Conservation (phyloP, 768 basidiomycete species). For the Pulveroboletus sp. region DNA sequence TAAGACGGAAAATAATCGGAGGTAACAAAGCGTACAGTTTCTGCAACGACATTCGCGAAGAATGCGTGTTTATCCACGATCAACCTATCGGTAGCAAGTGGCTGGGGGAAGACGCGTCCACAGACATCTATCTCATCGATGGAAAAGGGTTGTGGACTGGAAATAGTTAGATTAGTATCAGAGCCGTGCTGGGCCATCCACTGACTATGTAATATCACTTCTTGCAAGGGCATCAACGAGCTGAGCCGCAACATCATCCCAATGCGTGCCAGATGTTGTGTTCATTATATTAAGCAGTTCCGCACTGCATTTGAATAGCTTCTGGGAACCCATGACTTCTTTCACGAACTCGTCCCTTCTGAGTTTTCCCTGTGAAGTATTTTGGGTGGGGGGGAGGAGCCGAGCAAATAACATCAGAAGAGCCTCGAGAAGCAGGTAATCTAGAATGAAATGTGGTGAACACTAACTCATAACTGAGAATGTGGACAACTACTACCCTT, state of each 20-base stretch:
- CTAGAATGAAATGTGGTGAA: constrained; percentile 28
- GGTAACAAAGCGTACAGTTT: constrained; percentile 11
- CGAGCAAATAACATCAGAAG: constrained; percentile 54
- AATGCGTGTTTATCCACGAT: constrained; percentile 50
- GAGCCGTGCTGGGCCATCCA: constrained; percentile 3
- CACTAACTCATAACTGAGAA: not conserved
- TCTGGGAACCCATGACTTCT: constrained; percentile 43
- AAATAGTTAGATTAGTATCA: constrained; percentile 3
- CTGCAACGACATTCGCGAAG: constrained; percentile 42
- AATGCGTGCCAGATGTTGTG: constrained; percentile 39
- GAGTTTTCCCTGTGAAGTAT: constrained; percentile 29
- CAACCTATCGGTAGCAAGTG: constrained; percentile 41
- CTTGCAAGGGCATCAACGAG: constrained; percentile 46
- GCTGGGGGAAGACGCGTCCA: constrained; percentile 30
- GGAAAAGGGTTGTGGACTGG: constrained; percentile 59
- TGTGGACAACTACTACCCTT: constrained; percentile 35
- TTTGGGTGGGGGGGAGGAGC: constrained; percentile 44
- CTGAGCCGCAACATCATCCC: constrained; percentile 48
- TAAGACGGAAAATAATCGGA: constrained; percentile 1
- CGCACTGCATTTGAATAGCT: constrained; percentile 33
- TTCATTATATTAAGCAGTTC: constrained; percentile 41
- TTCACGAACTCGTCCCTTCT: constrained; percentile 46
- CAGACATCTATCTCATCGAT: constrained; percentile 37
- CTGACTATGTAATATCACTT: constrained; percentile 47
- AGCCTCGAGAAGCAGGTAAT: constrained; percentile 53